Percentiles rank a stretch among this genome's conserved stretches.
Evolutionary conservation across 2,329 filamentous ascomycete genomes (phyloP).

Genomic region (Fusarium sublunatum): DNA sequence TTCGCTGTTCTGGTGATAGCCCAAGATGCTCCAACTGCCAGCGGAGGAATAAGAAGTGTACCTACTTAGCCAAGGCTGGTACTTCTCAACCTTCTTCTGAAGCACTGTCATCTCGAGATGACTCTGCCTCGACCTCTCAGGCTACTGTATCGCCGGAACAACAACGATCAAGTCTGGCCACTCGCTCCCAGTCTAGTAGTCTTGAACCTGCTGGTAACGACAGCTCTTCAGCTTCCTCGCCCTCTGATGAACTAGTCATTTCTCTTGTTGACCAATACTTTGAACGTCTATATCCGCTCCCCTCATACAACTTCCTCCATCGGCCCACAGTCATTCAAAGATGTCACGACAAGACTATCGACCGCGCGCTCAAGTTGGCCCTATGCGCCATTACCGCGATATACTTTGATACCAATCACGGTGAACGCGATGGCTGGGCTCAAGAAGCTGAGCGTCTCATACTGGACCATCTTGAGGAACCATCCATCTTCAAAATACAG

Average conservation of each 20-base stretch:
- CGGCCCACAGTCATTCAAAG: constrained; percentile 42
- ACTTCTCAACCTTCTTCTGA: constrained; percentile 9
- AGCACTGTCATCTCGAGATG: constrained; percentile 28
- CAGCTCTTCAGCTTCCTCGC: neutral
- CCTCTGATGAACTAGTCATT: constrained; percentile 37
- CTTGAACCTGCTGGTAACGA: neutral
- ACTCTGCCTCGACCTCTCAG: constrained; percentile 10
- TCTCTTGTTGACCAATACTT: constrained; percentile 40
- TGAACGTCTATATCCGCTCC: constrained; percentile 40
- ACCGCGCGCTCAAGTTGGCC: constrained; percentile 41
- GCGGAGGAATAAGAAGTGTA: constrained; percentile 41
- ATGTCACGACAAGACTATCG: constrained; percentile 44
- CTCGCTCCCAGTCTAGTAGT: constrained; percentile 26
- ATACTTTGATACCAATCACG: constrained; percentile 35
- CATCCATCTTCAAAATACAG: constrained; percentile 46
- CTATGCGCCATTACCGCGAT: constrained; percentile 43
- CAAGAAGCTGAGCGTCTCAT: constrained; percentile 43
- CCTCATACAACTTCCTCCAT: constrained; percentile 44
- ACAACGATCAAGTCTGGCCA: constrained; percentile 20
- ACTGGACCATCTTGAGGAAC: constrained; percentile 41
- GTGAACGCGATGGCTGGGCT: constrained; percentile 35
- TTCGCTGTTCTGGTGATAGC: constrained; percentile 44
- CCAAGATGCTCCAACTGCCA: constrained; percentile 44
- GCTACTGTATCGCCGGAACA: constrained; percentile 22
- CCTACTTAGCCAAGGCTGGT: constrained; percentile 34